Evolutionary conservation across 139 green algal species (phyloP), one percentile per base, ranked within the genome.

Genomic region (Micractinium conductrix): DNA sequence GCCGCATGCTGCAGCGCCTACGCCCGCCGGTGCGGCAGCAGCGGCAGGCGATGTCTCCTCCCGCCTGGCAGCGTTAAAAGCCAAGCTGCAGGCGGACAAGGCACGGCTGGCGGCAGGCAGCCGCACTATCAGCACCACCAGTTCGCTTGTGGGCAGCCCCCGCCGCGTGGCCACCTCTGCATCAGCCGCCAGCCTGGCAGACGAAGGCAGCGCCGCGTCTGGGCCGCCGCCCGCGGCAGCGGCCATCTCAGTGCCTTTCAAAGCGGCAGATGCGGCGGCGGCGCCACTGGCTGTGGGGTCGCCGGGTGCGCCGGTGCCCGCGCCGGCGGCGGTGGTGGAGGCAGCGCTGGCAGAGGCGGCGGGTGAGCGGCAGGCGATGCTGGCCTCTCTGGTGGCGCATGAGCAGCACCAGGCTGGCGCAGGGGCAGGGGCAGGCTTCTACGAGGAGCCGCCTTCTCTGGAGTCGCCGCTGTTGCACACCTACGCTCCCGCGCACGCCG

Each of bases 1-100:
- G 60, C 10, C 45, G 1, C 7, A 30, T 0, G 14, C 37, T 1
- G 33, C 45, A 14, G 53, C 60, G 17, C 33, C 44, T 37, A 2
- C 28, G 1, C 43, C 63, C 24, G 43, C 43, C 17, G 35, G 43
- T 1, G 37, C 55, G 30, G 48, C 45, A 28, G 33, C 24, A 14
- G 40, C 45, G 26, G 63, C 74, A 9, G 24, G 40, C 0, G 85
- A 89, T 58, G 86, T 89, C 26, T 53, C 79, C 0, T 68, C 80
- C 21, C 55, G 86, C 24, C 71, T 89, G 30, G 79, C 81, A 19
- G 86, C 86, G 0, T 22, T 89, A 14, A 89, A 87, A 75, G 80
- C 80, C 14, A 87, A 84, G 50, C 43, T 89, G 75, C 45, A 78
- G 58, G 84, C 78, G 26, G 78, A 85, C 48, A 85, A 81, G 35